Base-by-base conservation (phyloP, 1,284 basidiomycete genomes). In the Ganoderma sp. region DNA sequence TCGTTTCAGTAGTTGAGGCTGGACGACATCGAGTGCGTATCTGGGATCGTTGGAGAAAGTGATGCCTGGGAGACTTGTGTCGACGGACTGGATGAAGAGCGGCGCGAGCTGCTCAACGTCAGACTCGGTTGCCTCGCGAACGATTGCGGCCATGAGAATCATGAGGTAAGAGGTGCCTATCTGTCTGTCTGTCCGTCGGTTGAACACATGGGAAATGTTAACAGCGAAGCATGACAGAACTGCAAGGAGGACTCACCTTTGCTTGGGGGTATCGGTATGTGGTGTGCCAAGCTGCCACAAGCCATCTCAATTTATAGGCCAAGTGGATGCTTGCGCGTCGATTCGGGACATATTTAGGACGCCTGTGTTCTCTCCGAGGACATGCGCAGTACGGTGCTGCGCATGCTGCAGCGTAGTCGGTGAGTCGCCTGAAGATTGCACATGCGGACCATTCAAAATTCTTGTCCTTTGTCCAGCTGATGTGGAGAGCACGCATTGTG, bases 81-180 rank as follows among this genome's bases (percentile, higher is more conserved):
- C 72, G 52, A 69, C n/a, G 39, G 71, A 73, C 2, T 63, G 9
- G 37, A 73, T 41, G 68, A 71, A 66, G 41, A 73, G 69, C 12
- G 54, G 64, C 5, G 65, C 65, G 65, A 71, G 52, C 45, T 68
- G 58, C 37, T 66, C 63, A 34, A 71, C 41, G 54, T 73, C 72
- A 54, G 42, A 67, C 15, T 61, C 62, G 19, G 60, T 63, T 9
- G 65, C 68, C 22, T 62, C 22, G 56, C 69, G 72, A 22, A 73
- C 68, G 48, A 67, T 22, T 14, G 69, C 69, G 15, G 61, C n/a
- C 17, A 48, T 50, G 52, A 50, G 45, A 54, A 68, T 68, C 67
- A 68, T 68, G 7, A n/a, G 41, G 58, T 28, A 39, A 28, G 58
- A 22, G 58, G n/a, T 43, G 22, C 17, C 42, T 10, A 9, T 60